phyloP scores from a whole-genome alignment of 1,284 basidiomycete species.

The Cryptococcus sp. region DNA sequence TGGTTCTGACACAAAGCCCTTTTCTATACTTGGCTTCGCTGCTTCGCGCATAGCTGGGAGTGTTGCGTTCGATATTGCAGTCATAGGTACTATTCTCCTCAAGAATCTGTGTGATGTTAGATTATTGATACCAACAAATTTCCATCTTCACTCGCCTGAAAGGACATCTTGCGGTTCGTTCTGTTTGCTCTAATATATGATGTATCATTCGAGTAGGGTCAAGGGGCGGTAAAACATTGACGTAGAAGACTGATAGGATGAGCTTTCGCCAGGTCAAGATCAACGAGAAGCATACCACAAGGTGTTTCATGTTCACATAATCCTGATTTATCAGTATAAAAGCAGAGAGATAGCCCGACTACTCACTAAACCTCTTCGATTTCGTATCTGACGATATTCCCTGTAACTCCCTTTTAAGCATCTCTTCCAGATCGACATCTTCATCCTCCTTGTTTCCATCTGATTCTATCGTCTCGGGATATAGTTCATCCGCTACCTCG shows the following conservation, averaged over 20 bases:
- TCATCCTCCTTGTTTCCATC: slow-evolving; percentile 15
- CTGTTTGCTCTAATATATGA: slow-evolving; percentile 32
- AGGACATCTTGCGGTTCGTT: slow-evolving; percentile 27
- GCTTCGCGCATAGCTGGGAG: slow-evolving; percentile 20
- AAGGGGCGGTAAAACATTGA: slow-evolving; percentile 30
- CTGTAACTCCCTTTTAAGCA: slow-evolving; percentile 37
- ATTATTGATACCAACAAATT: neutral
- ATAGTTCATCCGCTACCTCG: slow-evolving; percentile 38
- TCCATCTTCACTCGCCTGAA: slow-evolving; percentile 24
- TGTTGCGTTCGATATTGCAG: slow-evolving; percentile 18
- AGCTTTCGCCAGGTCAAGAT: neutral
- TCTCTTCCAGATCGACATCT: slow-evolving; percentile 35
- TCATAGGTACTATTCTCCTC: slow-evolving; percentile 34
- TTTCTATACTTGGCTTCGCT: slow-evolving; percentile 14
- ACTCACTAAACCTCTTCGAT: slow-evolving; percentile 33
- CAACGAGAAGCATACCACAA: slow-evolving; percentile 24
- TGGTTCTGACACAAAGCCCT: slow-evolving; percentile 18
- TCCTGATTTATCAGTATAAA: slow-evolving; percentile 3
- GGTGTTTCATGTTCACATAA: slow-evolving; percentile 16
- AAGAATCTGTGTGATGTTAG: slow-evolving; percentile 16
- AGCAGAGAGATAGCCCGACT: neutral
- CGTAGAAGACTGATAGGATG: slow-evolving; percentile 27
- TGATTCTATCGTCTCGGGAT: slow-evolving; percentile 27
- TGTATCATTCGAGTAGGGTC: slow-evolving; percentile 29
- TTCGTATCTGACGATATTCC: slow-evolving; percentile 22